A percentile compares a stretch with the other conserved stretches of the same genome.
phyloP scores from a whole-genome alignment of 208 protist genomes.

The Leishmania guyanensis region DNA sequence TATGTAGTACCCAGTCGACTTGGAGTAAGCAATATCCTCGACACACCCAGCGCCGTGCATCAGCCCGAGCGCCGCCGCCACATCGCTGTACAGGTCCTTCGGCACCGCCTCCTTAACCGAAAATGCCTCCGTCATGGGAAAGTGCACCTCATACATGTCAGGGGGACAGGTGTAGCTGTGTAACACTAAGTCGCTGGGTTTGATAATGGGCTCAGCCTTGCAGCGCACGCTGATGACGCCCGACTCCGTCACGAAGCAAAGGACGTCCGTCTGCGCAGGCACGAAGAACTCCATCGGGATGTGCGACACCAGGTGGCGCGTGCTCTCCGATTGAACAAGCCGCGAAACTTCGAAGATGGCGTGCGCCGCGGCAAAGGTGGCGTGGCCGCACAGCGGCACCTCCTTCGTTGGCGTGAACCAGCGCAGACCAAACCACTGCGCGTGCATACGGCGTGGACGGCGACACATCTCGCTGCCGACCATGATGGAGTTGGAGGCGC shows the following conservation, averaged over 20 bases:
- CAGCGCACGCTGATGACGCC: constrained; percentile 62
- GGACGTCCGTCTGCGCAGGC: constrained; percentile 52
- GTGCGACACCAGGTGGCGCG: constrained; percentile 45
- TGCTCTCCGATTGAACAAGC: constrained; percentile 40
- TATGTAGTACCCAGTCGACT: constrained; percentile 44
- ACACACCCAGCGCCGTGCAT: constrained; percentile 43
- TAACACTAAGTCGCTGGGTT: constrained; percentile 21
- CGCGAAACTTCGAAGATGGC: constrained; percentile 62
- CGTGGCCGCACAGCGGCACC: constrained; percentile 72
- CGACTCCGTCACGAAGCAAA: constrained; percentile 61
- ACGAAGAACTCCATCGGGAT: constrained; percentile 64
- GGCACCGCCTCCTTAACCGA: constrained; percentile 43
- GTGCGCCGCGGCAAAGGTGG: constrained; percentile 78
- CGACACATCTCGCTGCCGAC: constrained; percentile 25
- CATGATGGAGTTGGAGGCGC: constrained; percentile 28
- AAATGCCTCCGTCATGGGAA: constrained; percentile 51
- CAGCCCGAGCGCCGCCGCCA: constrained; percentile 47
- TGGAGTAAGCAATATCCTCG: constrained; percentile 45
- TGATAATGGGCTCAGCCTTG: constrained; percentile 4
- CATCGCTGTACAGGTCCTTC: constrained; percentile 18
- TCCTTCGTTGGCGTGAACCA: constrained; percentile 78
- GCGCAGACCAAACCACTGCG: constrained; percentile 77
- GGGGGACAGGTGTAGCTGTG: constrained; percentile 29
- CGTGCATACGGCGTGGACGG: constrained; percentile 52
- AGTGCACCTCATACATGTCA: constrained; percentile 71